phyloP scores from a whole-genome alignment of 164 flowering plant species.

The Magnolia kwangsiensis region DNA sequence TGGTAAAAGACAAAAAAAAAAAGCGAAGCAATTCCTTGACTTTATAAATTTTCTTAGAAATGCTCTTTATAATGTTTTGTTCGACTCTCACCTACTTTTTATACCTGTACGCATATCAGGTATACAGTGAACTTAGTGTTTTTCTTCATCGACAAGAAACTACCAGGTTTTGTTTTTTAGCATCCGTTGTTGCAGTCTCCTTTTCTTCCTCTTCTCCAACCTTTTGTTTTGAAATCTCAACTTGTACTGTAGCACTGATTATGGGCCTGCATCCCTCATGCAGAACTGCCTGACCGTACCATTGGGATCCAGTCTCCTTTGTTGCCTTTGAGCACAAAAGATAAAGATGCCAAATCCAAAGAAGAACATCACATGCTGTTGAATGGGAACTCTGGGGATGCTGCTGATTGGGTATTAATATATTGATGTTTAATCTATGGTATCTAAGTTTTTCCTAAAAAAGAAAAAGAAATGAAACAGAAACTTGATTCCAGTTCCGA shows the following conservation, averaged over 20 bases:
- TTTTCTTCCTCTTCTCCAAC: not conserved
- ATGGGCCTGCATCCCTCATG: constrained; percentile 7
- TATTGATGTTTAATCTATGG: not conserved
- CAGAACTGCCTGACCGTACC: constrained; percentile 85
- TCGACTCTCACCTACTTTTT: not conserved
- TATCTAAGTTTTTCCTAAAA: not conserved
- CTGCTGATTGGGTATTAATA: constrained; percentile 61
- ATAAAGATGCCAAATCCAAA: constrained; percentile 55
- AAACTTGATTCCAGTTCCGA: no score
- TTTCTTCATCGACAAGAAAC: constrained; percentile 73
- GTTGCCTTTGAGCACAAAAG: constrained; percentile 69
- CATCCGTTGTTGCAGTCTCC: not conserved
- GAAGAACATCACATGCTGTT: constrained; percentile 78
- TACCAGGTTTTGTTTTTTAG: constrained; percentile 53
- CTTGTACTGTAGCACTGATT: not conserved
- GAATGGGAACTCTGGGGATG: constrained; percentile 81
- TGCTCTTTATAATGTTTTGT: not conserved
- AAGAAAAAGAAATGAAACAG: not conserved
- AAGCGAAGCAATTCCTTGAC: not conserved
- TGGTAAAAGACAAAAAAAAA: constrained; percentile 24
- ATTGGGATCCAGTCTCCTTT: constrained; percentile 34
- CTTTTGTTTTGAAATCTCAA: not conserved
- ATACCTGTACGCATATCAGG: constrained; percentile 33
- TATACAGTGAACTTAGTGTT: constrained; percentile 89
- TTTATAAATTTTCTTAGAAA: not conserved